These are phyloP conservation scores for Rhizopogon salebrosus DNA, from an alignment of 768 basidiomycete genomes.

Conservation along the genomic window DNA sequence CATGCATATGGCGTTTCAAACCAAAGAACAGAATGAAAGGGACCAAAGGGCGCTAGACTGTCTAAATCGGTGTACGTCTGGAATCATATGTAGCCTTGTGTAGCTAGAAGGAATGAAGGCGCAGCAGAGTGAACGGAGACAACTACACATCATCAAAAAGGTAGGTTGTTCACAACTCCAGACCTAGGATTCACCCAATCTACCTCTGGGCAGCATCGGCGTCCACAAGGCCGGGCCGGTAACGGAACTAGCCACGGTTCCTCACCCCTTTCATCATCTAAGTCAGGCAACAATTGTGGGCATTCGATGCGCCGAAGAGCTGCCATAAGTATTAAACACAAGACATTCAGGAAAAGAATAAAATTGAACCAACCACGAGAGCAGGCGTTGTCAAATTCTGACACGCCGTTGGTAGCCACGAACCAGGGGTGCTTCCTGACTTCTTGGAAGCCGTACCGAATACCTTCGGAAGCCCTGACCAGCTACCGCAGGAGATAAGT, in stretches of 20 bases:
- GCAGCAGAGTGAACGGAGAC: background rate
- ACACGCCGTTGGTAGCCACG: slow-evolving; percentile 4
- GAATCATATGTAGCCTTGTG: no score
- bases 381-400: slow-evolving; percentile 18
- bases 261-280: background rate
- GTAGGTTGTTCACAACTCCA: background rate
- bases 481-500: background rate
- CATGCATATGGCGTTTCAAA: background rate
- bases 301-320: background rate
- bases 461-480: background rate
- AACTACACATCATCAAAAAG: background rate
- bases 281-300: background rate
- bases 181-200: background rate
- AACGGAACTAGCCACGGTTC: background rate
- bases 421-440: slow-evolving; percentile 1
- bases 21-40: background rate
- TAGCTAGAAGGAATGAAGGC: background rate
- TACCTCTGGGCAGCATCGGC: background rate
- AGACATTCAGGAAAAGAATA: background rate
- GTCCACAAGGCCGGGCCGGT: background rate
- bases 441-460: background rate
- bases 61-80: background rate
- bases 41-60: background rate
- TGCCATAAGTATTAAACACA: background rate
- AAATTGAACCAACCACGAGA: slow-evolving; percentile 13